Conservation (phyloP, 2,329 filamentous ascomycete species). For the Xylaria polymorpha region DNA sequence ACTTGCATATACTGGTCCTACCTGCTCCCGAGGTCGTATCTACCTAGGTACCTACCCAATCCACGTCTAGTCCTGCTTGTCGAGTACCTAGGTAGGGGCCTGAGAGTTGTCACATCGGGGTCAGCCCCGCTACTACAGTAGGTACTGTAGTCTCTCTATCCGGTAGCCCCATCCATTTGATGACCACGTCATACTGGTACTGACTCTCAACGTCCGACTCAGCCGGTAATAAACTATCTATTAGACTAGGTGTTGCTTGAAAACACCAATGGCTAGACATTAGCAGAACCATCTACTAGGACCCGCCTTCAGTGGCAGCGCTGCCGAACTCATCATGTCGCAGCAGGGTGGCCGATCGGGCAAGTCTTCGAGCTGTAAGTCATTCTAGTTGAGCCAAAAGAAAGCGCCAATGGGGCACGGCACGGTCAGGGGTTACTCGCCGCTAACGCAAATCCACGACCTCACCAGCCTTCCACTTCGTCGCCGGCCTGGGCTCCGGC, state of each 20-base stretch:
- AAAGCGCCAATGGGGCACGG: too few relatives aligned
- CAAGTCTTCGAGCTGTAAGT: constrained; percentile 48
- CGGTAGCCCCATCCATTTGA: background rate
- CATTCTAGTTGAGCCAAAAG: background rate
- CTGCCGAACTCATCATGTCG: constrained; percentile 40
- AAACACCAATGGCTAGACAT: constrained; percentile 30
- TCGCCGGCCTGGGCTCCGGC: constrained; percentile 88
- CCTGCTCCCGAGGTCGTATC: background rate
- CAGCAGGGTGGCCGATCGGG: constrained; percentile 34
- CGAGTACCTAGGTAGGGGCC: too few relatives aligned
- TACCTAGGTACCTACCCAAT: background rate
- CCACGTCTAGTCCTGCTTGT: constrained; percentile 1
- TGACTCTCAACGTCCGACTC: constrained; percentile 17
- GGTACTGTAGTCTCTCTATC: background rate
- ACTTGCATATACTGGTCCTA: background rate
- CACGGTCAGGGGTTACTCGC: background rate
- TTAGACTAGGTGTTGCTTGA: background rate
- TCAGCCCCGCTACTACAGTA: too few relatives aligned
- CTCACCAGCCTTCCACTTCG: constrained; percentile 80
- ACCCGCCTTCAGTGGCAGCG: constrained; percentile 28
- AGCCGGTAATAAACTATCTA: constrained; percentile 1
- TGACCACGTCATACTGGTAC: constrained; percentile 17
- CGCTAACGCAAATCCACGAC: constrained; percentile 5
- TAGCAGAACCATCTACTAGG: constrained; percentile 21
- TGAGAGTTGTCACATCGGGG: background rate